Base-by-base conservation (phyloP, 164 flowering plant genomes). In the Brasenia schreberi region DNA sequence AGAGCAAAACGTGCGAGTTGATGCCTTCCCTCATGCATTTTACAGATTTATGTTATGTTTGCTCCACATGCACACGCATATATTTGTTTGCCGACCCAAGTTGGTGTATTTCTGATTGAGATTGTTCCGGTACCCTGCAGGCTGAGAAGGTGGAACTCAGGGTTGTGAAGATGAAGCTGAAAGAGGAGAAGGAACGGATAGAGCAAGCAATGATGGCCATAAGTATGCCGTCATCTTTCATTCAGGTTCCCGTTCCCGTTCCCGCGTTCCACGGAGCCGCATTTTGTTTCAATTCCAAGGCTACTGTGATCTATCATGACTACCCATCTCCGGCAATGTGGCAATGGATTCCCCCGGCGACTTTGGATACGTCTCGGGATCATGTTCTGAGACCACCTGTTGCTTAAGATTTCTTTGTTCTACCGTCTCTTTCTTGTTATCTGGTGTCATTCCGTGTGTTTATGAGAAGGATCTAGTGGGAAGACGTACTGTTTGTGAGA, bases 331-430 rank as follows among this genome's bases (percentile, higher is more conserved):
- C 64, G 59, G 63, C 68, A 17, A 74, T 77, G 77, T 74, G 77
- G 77, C 77, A 77, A 69, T 77, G 80, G 80, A 70, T 74, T 65
- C 61, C 80, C 1, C 73, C 80, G 0, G 71, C 80, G 17, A 56
- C 69, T 19, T 19, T 74, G 45, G 80, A 77, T 64, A 77, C 80
- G 52, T 71, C 80, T 42, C 77, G 70, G 39, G 77, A 74, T 68
- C 80, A 77, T 72, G 69, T 72, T 7, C 76, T 74, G 59, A 72
- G 77, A 73, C 72, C 80, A 39, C 80, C 80, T 72, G 77, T 77
- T 71, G 77, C 80, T 62, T 77, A 72, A 61, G 19, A 33, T n/a
- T 64, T 39, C 18, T 42, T 63, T 18, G 39, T 33, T 33, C 27
- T 23, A 23, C 27, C 27, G 27, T 23, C 27, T 23, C 27, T 23